A percentile compares a stretch with the other conserved stretches of the same genome.
These are phyloP conservation scores for Arachis hypogaea DNA, from an alignment of 306 rosid species.

Conservation along the genomic window DNA sequence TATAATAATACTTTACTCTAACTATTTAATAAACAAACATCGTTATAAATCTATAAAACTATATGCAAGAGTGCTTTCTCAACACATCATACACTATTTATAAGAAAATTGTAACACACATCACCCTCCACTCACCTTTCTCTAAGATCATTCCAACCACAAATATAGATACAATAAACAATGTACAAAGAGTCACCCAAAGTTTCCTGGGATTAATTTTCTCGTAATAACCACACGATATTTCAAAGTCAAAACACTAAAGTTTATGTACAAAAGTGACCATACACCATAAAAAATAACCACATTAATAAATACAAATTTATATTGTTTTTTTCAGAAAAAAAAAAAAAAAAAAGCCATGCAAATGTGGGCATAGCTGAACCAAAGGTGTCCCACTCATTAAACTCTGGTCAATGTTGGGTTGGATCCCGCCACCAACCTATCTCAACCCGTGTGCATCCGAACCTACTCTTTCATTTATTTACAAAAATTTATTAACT, in stretches of 20 bases:
- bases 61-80: too few species aligned
- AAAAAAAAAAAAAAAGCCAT: neutral
- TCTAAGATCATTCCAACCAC: constrained; percentile 32
- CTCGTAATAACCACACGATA: constrained; percentile 7
- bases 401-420: constrained; percentile 20
- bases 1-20: too few species aligned
- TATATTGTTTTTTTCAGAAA: neutral
- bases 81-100: neutral
- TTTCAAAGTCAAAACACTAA: too few species aligned
- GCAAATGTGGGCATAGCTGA: neutral
- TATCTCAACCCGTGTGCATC: constrained; percentile 18
- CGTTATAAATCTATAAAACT: too few species aligned
- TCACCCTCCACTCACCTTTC: neutral
- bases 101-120: neutral
- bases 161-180: neutral
- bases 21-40: too few species aligned
- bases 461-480: constrained; percentile 21
- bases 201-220: constrained; percentile 3
- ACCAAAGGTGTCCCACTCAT: constrained; percentile 2
- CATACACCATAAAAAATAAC: too few species aligned
- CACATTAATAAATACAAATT: too few species aligned
- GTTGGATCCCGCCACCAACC: constrained; percentile 48
- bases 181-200: neutral
- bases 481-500: too few species aligned
- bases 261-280: too few species aligned